Evolutionary conservation across 805 yeast genomes (phyloP).

Genomic region (Metschnikowia colocasiae): DNA sequence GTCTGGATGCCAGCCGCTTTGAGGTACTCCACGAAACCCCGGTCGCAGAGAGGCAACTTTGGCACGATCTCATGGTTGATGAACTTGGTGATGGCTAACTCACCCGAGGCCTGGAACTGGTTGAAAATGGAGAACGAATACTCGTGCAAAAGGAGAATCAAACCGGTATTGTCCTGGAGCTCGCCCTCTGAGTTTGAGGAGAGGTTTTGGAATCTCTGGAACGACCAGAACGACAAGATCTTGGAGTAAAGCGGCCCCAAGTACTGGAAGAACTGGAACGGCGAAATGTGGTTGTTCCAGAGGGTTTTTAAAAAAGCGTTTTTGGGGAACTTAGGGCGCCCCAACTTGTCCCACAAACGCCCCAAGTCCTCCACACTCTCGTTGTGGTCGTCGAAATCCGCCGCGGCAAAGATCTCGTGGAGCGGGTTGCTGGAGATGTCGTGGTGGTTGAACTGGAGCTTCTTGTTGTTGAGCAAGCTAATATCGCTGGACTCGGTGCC

Average conservation of each 20-base stretch:
- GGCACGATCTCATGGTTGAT: constrained; percentile 40
- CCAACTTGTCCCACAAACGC: constrained; percentile 31
- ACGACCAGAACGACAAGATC: constrained; percentile 41
- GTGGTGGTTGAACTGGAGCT: constrained; percentile 33
- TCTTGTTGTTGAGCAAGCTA: constrained; percentile 31
- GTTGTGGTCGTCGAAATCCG: constrained; percentile 18
- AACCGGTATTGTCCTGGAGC: constrained; percentile 11
- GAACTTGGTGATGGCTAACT: constrained; percentile 40
- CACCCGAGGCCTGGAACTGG: constrained; percentile 43
- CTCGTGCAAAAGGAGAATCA: constrained; percentile 35
- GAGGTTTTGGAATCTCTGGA: constrained; percentile 34
- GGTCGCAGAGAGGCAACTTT: constrained; percentile 36
- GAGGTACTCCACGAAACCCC: constrained; percentile 33
- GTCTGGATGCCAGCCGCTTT: constrained; percentile 22
- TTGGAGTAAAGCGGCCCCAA: constrained; percentile 41
- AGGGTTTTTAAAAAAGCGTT: constrained; percentile 27
- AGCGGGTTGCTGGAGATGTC: constrained; percentile 35
- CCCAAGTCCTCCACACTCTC: constrained; percentile 17
- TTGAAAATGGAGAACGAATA: constrained; percentile 41
- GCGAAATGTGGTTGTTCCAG: constrained; percentile 39
- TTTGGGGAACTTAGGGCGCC: constrained; percentile 37
- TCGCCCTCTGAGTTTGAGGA: constrained; percentile 13
- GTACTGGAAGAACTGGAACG: constrained; percentile 37
- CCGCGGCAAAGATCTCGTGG: constrained; percentile 26
- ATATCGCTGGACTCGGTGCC: constrained; percentile 38